phyloP scores from a whole-genome alignment of 2,329 filamentous ascomycete species.

The Knufia petricola region DNA sequence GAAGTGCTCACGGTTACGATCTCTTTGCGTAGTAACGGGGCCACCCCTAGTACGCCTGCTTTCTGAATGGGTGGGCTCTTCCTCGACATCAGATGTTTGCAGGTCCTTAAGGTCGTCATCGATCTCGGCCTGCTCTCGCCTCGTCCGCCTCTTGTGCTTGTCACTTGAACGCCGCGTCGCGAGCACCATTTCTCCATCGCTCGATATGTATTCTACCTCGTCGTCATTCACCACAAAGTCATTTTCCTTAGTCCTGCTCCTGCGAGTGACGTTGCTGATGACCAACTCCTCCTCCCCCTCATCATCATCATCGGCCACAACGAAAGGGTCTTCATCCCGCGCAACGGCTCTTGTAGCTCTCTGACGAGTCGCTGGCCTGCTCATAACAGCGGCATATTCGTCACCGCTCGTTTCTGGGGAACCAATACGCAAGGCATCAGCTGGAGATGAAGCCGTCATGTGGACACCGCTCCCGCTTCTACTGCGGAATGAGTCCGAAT shows the following conservation, averaged over 20 bases:
- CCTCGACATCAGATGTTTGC: constrained; percentile 31
- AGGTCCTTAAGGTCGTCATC: constrained; percentile 38
- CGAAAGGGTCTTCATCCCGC: constrained; percentile 21
- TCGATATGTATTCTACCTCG: constrained; percentile 18
- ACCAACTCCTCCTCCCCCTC: constrained; percentile 10
- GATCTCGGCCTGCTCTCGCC: constrained; percentile 33
- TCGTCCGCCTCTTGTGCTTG: constrained; percentile 5
- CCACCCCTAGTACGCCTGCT: constrained; percentile 34
- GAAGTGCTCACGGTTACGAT: constrained; percentile 32
- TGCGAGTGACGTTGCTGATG: constrained; percentile 7
- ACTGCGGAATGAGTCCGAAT: neutral
- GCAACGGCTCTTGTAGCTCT: constrained; percentile 21
- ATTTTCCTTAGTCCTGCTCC: constrained; percentile 23
- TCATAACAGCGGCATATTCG: constrained; percentile 21
- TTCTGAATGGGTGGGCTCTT: constrained; percentile 24
- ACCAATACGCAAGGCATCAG: constrained; percentile 12
- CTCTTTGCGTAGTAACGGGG: constrained; percentile 30
- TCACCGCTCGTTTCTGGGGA: constrained; percentile 26
- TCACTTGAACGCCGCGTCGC: neutral
- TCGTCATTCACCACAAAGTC: constrained; percentile 24
- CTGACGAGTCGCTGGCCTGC: constrained; percentile 12
- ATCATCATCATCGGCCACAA: constrained; percentile 22
- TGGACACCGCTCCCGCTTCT: neutral
- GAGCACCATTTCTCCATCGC: constrained; percentile 3
- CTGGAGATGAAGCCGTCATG: neutral